phyloP scores from a whole-genome alignment of 2,329 filamentous ascomycete species.

The Fusarium ambrosium region DNA sequence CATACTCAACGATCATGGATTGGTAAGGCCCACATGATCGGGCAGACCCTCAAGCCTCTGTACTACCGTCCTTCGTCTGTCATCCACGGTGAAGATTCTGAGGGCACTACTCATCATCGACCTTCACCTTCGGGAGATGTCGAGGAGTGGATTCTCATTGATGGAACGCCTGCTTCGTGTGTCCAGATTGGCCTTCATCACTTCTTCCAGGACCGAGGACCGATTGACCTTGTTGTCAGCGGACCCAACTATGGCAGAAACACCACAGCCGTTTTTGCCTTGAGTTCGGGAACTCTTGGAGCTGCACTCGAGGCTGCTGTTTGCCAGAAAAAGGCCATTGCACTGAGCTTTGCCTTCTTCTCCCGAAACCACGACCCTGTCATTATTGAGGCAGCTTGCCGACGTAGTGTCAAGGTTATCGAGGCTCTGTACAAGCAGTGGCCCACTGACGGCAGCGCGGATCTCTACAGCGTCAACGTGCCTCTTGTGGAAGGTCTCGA shows the following conservation, averaged over 20 bases:
- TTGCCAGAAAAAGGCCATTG: conserved; percentile 79
- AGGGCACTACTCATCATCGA: conserved; percentile 74
- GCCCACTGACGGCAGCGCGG: conserved; percentile 74
- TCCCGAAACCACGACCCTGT: conserved; percentile 84
- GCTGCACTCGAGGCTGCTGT: conserved; percentile 83
- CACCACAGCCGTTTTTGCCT: conserved; percentile 82
- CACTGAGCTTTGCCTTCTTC: conserved; percentile 92
- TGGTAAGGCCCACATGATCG: conserved; percentile 96
- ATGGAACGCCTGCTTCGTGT: conserved; percentile 85
- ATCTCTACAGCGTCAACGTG: conserved; percentile 93
- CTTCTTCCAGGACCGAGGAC: conserved; percentile 79
- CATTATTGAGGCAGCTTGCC: conserved; percentile 82
- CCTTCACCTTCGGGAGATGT: conserved; percentile 67
- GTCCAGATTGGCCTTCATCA: conserved; percentile 87
- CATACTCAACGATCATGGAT: conserved; percentile 97
- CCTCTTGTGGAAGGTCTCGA: conserved; percentile 85
- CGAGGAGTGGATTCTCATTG: conserved; percentile 86
- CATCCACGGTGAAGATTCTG: conserved; percentile 59
- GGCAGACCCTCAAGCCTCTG: conserved; percentile 84
- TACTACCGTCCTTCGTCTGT: conserved; percentile 79
- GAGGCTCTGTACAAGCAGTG: conserved; percentile 84
- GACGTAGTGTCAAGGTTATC: conserved; percentile 81
- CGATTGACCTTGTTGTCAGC: conserved; percentile 81
- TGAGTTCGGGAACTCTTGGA: conserved; percentile 83
- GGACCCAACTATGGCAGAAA: conserved; percentile 89